Evolutionary conservation across 2,329 filamentous ascomycete species (phyloP).

Genomic region (Claviceps capensis): DNA sequence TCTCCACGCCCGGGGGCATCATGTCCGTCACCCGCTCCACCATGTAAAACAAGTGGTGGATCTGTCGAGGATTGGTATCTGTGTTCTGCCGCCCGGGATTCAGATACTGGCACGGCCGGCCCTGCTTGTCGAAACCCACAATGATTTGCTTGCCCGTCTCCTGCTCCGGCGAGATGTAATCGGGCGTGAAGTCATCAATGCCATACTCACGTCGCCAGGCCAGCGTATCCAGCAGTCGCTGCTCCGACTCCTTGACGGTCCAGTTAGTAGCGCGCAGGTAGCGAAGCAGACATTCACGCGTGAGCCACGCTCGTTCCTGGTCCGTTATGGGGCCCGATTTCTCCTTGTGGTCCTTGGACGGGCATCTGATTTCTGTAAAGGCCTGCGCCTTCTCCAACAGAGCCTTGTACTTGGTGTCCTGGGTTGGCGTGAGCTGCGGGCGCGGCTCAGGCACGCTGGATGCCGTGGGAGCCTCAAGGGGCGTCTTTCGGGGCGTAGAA

Average conservation of each 20-base stretch:
- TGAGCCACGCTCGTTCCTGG: constrained; percentile 77
- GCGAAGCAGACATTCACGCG: constrained; percentile 78
- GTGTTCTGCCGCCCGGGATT: constrained; percentile 89
- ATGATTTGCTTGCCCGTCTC: constrained; percentile 93
- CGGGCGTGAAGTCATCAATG: constrained; percentile 61
- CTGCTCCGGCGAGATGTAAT: constrained; percentile 87
- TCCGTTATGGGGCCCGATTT: constrained; percentile 57
- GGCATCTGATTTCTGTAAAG: constrained; percentile 50
- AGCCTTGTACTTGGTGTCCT: constrained; percentile 67
- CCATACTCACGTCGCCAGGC: constrained; percentile 88
- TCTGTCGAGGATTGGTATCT: constrained; percentile 68
- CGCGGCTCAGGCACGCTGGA: constrained; percentile 42
- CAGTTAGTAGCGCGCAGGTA: constrained; percentile 93
- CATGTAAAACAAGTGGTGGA: constrained; percentile 94
- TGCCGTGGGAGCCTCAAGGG: constrained; percentile 43
- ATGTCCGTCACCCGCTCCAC: constrained; percentile 79
- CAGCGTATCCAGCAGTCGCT: constrained; percentile 68
- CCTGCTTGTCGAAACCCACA: constrained; percentile 73
- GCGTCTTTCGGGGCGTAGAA: constrained; percentile 30
- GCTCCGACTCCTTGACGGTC: constrained; percentile 60
- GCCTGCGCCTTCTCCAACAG: constrained; percentile 56
- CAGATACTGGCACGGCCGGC: constrained; percentile 81
- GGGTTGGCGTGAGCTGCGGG: constrained; percentile 55
- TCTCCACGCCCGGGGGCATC: constrained; percentile 79
- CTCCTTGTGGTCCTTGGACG: constrained; percentile 36